Evolutionary conservation across 176 grass and related monocot genomes (phyloP), one percentile per base, ranked within the genome.

Genomic region (Oryza officinalis): DNA sequence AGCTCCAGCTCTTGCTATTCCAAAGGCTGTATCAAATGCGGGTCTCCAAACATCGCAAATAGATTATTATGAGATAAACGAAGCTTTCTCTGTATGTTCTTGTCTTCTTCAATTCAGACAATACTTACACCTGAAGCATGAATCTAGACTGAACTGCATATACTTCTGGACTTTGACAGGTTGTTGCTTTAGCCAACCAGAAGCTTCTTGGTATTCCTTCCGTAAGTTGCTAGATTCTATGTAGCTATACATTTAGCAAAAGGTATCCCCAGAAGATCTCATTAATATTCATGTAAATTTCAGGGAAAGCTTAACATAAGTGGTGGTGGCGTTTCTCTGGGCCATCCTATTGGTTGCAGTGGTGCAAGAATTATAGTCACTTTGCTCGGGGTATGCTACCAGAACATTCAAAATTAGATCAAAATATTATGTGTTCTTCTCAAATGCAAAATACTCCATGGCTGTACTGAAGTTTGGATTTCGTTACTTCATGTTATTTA

Each of bases 31-130:
- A 92, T 91, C 91, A 72, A 90, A 86, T 89, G 83, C 96, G 1
- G 82, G 87, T 52, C 92, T 98, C 72, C 87, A 93, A 77, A 79
- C 85, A 83, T 93, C 96, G 11, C 85, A 98, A 82, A 89, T 98
- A 59, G 87, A 98, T 86, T 95, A 92, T 73, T 98, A 92, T 78
- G 96, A 95, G 83, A 95, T 98, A 83, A 98, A 98, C 49, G 96
- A 98, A 81, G 96, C 96, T 50, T 98, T 98, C 35, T 83, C 93
- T 15, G 96, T 98, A 86, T 74, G 85, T 81, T 78, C 27, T 81
- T 87, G 32, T 49, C 25, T 10, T 65, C 72, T 68, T 70, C 57
- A 66, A 17, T 88, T 72, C 38, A 69, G 67, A 67, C 46, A 44
- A 20, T 71, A 67, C 5, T 32, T 38, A 13, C 3, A 14, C 37